A percentile compares a stretch with the other conserved stretches of the same genome.
Conservation (phyloP, 1,139 yeast genomes). For the Debaryomyces nepalensis region DNA sequence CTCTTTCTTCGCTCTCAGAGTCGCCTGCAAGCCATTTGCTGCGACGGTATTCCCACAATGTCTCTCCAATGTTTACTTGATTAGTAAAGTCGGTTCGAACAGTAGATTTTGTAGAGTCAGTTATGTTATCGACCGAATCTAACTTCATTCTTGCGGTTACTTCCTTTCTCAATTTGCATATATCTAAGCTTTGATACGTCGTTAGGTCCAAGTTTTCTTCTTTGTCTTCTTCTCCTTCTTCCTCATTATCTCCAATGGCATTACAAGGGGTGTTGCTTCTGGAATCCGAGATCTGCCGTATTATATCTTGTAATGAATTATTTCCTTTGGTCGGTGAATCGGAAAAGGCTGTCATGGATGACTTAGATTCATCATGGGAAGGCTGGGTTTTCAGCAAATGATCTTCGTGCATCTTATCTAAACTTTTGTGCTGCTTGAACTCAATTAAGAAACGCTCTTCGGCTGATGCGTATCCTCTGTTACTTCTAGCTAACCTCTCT, state of each 20-base stretch:
- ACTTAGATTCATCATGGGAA: slow-evolving; percentile 23
- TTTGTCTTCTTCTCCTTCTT: slow-evolving; percentile 21
- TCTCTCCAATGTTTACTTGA: slow-evolving; percentile 43
- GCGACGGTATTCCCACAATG: slow-evolving; percentile 65
- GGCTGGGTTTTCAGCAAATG: slow-evolving; percentile 17
- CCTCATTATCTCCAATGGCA: slow-evolving; percentile 24
- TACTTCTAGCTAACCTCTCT: slow-evolving; percentile 28
- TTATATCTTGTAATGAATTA: slow-evolving; percentile 30
- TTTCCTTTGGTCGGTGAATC: slow-evolving; percentile 18
- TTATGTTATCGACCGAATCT: slow-evolving; percentile 4
- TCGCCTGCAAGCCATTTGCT: slow-evolving; percentile 51
- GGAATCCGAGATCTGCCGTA: slow-evolving; percentile 23
- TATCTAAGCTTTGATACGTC: slow-evolving; percentile 32
- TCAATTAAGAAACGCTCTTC: slow-evolving; percentile 43
- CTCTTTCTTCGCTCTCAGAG: slow-evolving; percentile 19
- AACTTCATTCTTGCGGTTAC: slow-evolving; percentile 20
- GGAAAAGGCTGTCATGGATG: slow-evolving; percentile 27
- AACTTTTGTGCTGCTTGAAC: slow-evolving; percentile 37
- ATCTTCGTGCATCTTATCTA: slow-evolving; percentile 40
- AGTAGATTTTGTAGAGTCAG: slow-evolving; percentile 18
- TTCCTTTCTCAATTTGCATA: slow-evolving; percentile 32
- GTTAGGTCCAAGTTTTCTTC: slow-evolving; percentile 17
- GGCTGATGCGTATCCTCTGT: slow-evolving; percentile 29
- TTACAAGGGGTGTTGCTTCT: slow-evolving; percentile 18
- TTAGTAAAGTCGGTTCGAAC: slow-evolving; percentile 13